A percentile compares a stretch with the other conserved stretches of the same genome.
phyloP scores from a whole-genome alignment of 2,329 filamentous ascomycete species.

The Monilinia fructigena region DNA sequence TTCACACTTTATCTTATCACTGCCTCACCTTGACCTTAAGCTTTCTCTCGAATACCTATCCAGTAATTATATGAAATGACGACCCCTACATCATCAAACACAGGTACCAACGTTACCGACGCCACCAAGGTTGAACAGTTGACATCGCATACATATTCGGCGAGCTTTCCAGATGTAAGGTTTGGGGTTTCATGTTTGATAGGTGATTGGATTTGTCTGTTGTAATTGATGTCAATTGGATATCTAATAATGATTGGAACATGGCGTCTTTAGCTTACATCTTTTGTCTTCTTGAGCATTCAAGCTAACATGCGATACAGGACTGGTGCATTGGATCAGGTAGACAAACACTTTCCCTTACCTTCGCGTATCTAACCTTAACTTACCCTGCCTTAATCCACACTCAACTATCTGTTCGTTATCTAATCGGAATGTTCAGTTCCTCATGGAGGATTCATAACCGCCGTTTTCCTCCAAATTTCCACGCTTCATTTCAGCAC shows the following conservation, averaged over 20 bases:
- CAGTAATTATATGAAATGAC: conserved; percentile 1
- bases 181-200: background rate
- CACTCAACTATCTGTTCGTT: conserved; percentile 16
- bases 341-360: conserved; percentile 37
- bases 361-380: background rate
- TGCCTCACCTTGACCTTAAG: background rate
- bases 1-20: background rate
- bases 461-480: conserved; percentile 59
- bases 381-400: background rate
- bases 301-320: conserved; percentile 5
- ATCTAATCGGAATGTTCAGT: conserved; percentile 46
- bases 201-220: background rate
- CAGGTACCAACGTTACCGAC: conserved; percentile 33
- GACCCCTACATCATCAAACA: conserved; percentile 10
- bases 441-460: conserved; percentile 69
- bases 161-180: conserved; percentile 47
- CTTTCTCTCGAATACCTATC: background rate
- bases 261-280: background rate
- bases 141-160: conserved; percentile 57
- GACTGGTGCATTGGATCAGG: conserved; percentile 67
- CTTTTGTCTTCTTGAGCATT: background rate
- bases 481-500: conserved; percentile 58
- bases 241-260: background rate
- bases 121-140: conserved; percentile 50
- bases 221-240: background rate